These are phyloP conservation scores for Globisporangium cystogenes DNA, from an alignment of 352 stramenopile species.

Conservation along the genomic window DNA sequence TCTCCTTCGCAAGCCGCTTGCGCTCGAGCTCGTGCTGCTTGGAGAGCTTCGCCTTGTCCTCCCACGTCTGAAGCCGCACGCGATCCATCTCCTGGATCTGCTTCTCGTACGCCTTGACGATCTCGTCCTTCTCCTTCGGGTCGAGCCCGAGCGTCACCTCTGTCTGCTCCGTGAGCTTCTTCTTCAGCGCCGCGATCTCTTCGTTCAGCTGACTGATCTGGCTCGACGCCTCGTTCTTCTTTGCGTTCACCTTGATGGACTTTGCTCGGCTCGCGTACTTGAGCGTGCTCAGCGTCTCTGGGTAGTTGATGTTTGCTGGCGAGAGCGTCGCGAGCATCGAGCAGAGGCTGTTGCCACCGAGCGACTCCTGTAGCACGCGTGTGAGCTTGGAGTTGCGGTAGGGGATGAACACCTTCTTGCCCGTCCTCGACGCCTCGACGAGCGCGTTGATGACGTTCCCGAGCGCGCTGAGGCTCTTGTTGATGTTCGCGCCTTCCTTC, in stretches of 20 bases:
- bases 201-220: slow-evolving; percentile 90
- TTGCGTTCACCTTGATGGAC: slow-evolving; percentile 91
- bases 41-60: slow-evolving; percentile 81
- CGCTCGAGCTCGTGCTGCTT: slow-evolving; percentile 86
- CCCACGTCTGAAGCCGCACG: slow-evolving; percentile 81
- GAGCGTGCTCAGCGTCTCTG: slow-evolving; percentile 94
- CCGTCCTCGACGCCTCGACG: slow-evolving; percentile 67
- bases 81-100: slow-evolving; percentile 89
- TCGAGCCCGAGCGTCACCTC: slow-evolving; percentile 55
- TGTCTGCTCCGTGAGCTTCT: slow-evolving; percentile 81
- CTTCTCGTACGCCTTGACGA: slow-evolving; percentile 81
- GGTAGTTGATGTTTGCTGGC: slow-evolving; percentile 92
- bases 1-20: slow-evolving; percentile 74
- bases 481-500: slow-evolving; percentile 94
- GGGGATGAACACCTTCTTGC: slow-evolving; percentile 90
- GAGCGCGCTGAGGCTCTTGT: slow-evolving; percentile 90
- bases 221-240: slow-evolving; percentile 90
- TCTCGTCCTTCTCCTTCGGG: slow-evolving; percentile 85
- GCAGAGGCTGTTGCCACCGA: slow-evolving; percentile 92
- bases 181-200: slow-evolving; percentile 85
- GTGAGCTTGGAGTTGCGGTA: slow-evolving; percentile 95
- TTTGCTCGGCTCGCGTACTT: slow-evolving; percentile 95
- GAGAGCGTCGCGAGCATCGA: slow-evolving; percentile 95
- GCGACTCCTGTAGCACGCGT: slow-evolving; percentile 87
- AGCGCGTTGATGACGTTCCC: slow-evolving; percentile 94